phyloP scores from a whole-genome alignment of 495 filamentous ascomycete species.

The Aspergillus leporis region DNA sequence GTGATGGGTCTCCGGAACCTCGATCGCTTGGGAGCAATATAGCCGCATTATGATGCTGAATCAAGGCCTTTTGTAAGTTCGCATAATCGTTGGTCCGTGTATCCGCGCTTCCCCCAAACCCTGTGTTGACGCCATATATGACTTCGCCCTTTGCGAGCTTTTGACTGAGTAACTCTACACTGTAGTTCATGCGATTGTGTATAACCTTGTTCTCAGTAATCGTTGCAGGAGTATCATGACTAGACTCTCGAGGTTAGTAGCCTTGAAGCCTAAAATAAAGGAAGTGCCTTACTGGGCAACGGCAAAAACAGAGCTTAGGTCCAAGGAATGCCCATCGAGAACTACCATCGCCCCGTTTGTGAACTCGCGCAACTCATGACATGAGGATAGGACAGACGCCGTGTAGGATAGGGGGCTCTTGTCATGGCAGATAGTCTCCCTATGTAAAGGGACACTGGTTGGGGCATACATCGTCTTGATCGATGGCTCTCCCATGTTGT shows the following conservation, averaged over 20 bases:
- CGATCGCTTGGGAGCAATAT: slow-evolving; percentile 41
- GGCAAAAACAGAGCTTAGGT: slow-evolving; percentile 17
- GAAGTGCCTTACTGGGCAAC: slow-evolving; percentile 14
- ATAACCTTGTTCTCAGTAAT: slow-evolving; percentile 16
- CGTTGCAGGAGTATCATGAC: slow-evolving; percentile 11
- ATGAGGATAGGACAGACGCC: neutral
- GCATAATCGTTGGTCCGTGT: slow-evolving; percentile 43
- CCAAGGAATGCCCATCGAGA: slow-evolving; percentile 19
- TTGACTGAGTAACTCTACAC: slow-evolving; percentile 22
- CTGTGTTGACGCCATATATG: slow-evolving; percentile 59
- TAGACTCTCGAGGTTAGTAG: slow-evolving; percentile 1
- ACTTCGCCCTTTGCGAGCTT: slow-evolving; percentile 20
- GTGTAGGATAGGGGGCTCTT: neutral
- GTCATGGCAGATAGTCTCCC: neutral
- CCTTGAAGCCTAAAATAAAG: neutral
- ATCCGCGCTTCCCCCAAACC: slow-evolving; percentile 70
- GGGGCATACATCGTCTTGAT: neutral
- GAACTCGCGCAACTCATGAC: slow-evolving; percentile 4
- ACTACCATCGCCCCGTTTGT: slow-evolving; percentile 7
- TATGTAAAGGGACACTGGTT: neutral
- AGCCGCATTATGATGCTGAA: slow-evolving; percentile 58
- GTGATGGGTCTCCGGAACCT: slow-evolving; percentile 1
- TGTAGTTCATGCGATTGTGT: slow-evolving; percentile 17
- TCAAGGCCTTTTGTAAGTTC: slow-evolving; percentile 53
- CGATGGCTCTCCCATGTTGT: neutral